phyloP scores from a whole-genome alignment of 495 filamentous ascomycete species.

The Apodospora peruviana region DNA sequence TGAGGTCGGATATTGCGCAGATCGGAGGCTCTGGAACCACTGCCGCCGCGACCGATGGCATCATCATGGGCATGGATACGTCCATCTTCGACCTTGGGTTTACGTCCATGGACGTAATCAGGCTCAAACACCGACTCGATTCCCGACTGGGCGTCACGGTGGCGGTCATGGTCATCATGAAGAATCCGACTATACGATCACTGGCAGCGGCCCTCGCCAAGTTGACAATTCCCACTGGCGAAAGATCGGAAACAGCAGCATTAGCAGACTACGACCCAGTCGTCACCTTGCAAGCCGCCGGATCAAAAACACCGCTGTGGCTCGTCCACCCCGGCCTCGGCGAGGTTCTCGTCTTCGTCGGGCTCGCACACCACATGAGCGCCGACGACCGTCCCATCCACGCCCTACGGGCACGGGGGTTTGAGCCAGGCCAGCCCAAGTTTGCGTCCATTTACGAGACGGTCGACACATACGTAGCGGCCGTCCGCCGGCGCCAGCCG shows the following conservation, averaged over 20 bases:
- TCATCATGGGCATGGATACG: conserved; percentile 21
- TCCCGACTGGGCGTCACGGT: conserved; percentile 17
- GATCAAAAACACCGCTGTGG: conserved; percentile 47
- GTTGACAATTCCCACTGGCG: background rate
- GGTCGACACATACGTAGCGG: conserved; percentile 32
- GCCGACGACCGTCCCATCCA: conserved; percentile 47
- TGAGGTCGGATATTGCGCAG: conserved; percentile 15
- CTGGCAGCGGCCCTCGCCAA: conserved; percentile 17
- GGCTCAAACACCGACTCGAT: conserved; percentile 20
- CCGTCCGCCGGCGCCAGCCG: conserved; percentile 43
- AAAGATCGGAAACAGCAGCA: background rate
- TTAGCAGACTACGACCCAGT: conserved; percentile 40
- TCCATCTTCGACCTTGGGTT: conserved; percentile 38
- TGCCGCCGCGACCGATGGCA: background rate
- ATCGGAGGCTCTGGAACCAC: too few relatives aligned
- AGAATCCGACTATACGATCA: conserved; percentile 30
- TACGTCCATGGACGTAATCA: conserved; percentile 41
- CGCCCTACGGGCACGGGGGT: conserved; percentile 49
- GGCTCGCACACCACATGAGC: conserved; percentile 40
- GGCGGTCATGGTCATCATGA: conserved; percentile 39
- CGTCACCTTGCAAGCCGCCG: conserved; percentile 36
- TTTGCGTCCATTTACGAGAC: conserved; percentile 33
- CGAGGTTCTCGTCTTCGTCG: conserved; percentile 53
- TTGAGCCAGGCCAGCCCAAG: conserved; percentile 33
- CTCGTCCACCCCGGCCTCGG: conserved; percentile 54